Percentiles rank a stretch among this genome's conserved stretches.
phyloP scores from a whole-genome alignment of 1,284 basidiomycete genomes.

The Caloboletus firmus region DNA sequence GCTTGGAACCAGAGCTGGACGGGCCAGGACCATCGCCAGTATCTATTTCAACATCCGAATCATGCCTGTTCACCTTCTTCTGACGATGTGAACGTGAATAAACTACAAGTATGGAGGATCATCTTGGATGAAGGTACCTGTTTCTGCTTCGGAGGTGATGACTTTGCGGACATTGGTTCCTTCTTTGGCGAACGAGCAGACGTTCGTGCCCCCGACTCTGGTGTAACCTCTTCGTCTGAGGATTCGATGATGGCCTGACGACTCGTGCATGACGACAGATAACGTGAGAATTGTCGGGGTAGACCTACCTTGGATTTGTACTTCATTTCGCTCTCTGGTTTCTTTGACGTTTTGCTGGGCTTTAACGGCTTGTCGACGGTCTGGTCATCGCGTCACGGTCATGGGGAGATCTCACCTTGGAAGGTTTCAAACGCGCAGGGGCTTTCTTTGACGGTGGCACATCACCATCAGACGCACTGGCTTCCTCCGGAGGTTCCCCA shows the following conservation, averaged over 20 bases:
- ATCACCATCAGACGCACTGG: not conserved
- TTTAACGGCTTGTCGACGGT: slow-evolving; percentile 11
- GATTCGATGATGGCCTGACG: slow-evolving; percentile 30
- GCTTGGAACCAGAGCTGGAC: slow-evolving; percentile 11
- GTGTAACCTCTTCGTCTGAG: slow-evolving; percentile 26
- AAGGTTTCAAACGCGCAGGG: slow-evolving; percentile 4
- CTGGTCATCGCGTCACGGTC: not conserved
- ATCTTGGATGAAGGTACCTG: slow-evolving; percentile 4
- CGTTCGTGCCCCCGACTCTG: slow-evolving; percentile 3
- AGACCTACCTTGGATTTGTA: slow-evolving; percentile 27
- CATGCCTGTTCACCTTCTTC: slow-evolving; percentile 1
- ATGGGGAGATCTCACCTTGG: slow-evolving; percentile 12
- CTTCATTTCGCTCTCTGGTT: slow-evolving; percentile 20
- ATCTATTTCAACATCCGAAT: slow-evolving; percentile 14
- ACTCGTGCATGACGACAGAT: not conserved
- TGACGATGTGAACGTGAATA: not conserved
- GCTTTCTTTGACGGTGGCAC: slow-evolving; percentile 12
- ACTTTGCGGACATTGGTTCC: not conserved
- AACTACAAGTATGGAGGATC: not conserved
- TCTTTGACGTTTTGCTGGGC: slow-evolving; percentile 10
- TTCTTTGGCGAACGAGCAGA: slow-evolving; percentile 12
- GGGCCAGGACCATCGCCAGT: slow-evolving; percentile 4
- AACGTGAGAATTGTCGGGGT: not conserved
- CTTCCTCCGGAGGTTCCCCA: slow-evolving; percentile 1
- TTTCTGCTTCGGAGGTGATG: slow-evolving; percentile 13